These are phyloP conservation scores for Cryptococcus deneoformans DNA, from an alignment of 1,284 basidiomycete genomes.

Conservation along the genomic window DNA sequence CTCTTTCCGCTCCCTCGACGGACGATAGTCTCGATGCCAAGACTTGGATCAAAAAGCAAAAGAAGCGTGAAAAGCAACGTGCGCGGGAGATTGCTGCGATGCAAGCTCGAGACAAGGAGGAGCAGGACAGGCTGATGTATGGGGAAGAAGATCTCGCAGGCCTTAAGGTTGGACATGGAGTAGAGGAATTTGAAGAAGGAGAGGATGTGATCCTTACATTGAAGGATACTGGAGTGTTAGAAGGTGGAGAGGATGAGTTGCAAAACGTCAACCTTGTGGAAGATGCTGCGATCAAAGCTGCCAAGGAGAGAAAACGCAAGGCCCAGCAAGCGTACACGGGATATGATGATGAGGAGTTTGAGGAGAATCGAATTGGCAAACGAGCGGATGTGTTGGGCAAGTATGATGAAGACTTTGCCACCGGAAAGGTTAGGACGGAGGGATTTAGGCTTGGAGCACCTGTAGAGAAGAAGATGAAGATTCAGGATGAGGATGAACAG, in stretches of 20 bases:
- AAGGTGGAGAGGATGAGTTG: conserved; percentile 96
- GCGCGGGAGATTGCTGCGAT: conserved; percentile 71
- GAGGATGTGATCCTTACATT: conserved; percentile 93
- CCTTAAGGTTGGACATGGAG: conserved; percentile 92
- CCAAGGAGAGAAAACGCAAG: conserved; percentile 77
- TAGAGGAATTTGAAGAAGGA: conserved; percentile 86
- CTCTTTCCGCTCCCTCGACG: conserved; percentile 76
- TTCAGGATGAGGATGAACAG: conserved; percentile 56
- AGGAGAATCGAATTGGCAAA: conserved; percentile 66
- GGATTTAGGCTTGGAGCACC: conserved; percentile 70
- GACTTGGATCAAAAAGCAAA: conserved; percentile 84
- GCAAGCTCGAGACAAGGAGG: conserved; percentile 72
- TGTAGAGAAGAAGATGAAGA: conserved; percentile 48
- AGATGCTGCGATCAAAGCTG: conserved; percentile 64
- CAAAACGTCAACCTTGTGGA: conserved; percentile 93
- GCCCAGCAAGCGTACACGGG: conserved; percentile 81
- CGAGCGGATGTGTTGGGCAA: conserved; percentile 85
- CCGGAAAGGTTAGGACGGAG: conserved; percentile 47
- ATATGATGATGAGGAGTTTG: conserved; percentile 89
- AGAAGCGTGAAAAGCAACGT: conserved; percentile 82
- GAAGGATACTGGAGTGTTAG: conserved; percentile 90
- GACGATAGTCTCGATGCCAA: conserved; percentile 59
- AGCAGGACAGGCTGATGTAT: conserved; percentile 76
- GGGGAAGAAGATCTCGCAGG: conserved; percentile 82
- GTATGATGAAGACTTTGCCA: conserved; percentile 84